These are phyloP conservation scores for Odontarrhena argentea DNA, from an alignment of 345 rosid species.

Conservation along the genomic window DNA sequence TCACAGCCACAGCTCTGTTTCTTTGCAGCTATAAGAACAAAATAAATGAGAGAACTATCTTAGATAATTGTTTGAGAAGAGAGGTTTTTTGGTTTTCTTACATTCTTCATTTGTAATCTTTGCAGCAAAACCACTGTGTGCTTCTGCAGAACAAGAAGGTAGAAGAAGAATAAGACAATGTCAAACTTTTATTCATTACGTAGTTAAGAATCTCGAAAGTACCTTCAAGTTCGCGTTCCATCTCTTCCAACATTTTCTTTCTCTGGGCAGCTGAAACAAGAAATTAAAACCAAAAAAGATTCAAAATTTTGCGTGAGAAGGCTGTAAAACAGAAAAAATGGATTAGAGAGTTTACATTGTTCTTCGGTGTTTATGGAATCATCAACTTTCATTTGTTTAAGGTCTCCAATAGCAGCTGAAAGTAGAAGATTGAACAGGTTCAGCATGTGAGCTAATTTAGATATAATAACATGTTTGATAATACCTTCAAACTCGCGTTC, in stretches of 20 bases:
- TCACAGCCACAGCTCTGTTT: slow-evolving; percentile 34
- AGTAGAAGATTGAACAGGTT: not conserved
- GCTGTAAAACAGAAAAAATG: not conserved
- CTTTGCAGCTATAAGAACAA: slow-evolving; percentile 27
- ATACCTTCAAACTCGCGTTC: slow-evolving; percentile 37
- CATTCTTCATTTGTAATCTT: slow-evolving; percentile 15
- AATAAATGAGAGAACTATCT: not conserved
- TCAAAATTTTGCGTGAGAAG: not conserved
- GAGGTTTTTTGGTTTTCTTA: slow-evolving; percentile 9
- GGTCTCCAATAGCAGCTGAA: slow-evolving; percentile 29
- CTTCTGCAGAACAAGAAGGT: slow-evolving; percentile 27
- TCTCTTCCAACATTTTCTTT: slow-evolving; percentile 31
- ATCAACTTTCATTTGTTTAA: not conserved
- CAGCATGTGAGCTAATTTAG: too few species aligned
- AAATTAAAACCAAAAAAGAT: not conserved
- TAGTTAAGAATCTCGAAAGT: slow-evolving; percentile 12
- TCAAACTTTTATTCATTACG: not conserved
- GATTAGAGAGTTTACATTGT: slow-evolving; percentile 27
- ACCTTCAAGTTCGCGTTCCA: slow-evolving; percentile 39
- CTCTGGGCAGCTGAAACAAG: slow-evolving; percentile 33
- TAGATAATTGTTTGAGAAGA: not conserved
- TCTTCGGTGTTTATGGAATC: slow-evolving; percentile 6
- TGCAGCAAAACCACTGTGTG: slow-evolving; percentile 13
- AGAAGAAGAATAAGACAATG: not conserved
- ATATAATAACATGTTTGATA: too few species aligned